Evolutionary conservation across 768 basidiomycete genomes (phyloP), one percentile per base, ranked within the genome.

Genomic region (Paxillus involutus): DNA sequence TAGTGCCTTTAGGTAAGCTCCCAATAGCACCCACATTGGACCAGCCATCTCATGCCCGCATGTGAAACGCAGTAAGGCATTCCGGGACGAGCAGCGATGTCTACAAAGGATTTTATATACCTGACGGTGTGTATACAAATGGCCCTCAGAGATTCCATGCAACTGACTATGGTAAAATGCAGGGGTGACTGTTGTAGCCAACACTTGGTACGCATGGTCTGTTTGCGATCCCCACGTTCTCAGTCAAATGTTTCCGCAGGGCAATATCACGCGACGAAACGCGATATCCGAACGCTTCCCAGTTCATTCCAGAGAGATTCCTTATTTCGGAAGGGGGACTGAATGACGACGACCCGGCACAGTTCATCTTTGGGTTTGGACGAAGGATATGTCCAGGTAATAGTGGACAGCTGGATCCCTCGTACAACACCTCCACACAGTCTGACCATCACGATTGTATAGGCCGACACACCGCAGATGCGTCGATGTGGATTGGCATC

Each of bases 61-160:
- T 9, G 29, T 40, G 5, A 13, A 10, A 19, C n/a, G 10, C 6
- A 19, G 17, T 36, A 9, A 24, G 19, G 53, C 53, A 54, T n/a
- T 41, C 53, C 5, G 53, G 63, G 0, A 58, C 51, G 4, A 53
- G 59, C 14, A 67, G 71, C 35, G 74, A 75, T 41, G 49, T 67
- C 6, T 73, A 71, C 50, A 52, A 60, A 11, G 73, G 69, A 0
- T 66, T 63, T 51, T 61, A 55, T 24, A 63, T 75, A 24, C 74
- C 74, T 0, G 65, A 68, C 46, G 69, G 71, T 9, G 10, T 13
- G 44, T 44, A 30, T 30, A 30, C 29, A 30, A 30, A 30, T 30
- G 9, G 6, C 4, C 29, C 1, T 30, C 4, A 30, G 9, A 30
- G 2, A 30, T 6, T 2, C 3, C 29, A 6, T 30, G 5, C 29